These are phyloP conservation scores for Psophocarpus tetragonolobus DNA, from an alignment of 306 rosid genomes.

Conservation along the genomic window DNA sequence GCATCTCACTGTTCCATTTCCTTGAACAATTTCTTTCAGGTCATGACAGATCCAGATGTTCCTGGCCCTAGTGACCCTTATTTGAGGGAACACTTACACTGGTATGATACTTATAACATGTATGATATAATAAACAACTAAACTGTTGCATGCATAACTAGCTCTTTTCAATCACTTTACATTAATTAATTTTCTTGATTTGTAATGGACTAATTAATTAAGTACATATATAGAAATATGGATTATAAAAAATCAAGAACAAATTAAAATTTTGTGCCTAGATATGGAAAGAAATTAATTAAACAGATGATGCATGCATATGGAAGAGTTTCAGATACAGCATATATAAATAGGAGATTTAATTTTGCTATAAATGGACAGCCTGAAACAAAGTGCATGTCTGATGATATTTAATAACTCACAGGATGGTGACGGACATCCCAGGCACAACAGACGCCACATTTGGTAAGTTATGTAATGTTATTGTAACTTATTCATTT, in stretches of 20 bases:
- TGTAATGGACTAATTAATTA: not conserved
- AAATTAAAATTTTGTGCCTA: not conserved
- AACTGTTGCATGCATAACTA: not conserved
- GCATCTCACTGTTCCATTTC: not conserved
- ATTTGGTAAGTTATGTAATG: slow-evolving; percentile 55
- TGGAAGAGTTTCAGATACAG: not conserved
- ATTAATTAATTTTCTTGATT: not conserved
- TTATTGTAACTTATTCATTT: no score
- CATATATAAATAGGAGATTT: not conserved
- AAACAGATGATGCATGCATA: not conserved
- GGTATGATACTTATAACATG: slow-evolving; percentile 43
- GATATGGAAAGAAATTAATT: not conserved
- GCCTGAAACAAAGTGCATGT: not conserved
- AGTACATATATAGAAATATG: not conserved
- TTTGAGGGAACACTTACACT: slow-evolving; percentile 85
- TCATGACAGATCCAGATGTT: slow-evolving; percentile 93
- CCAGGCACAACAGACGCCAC: slow-evolving; percentile 90
- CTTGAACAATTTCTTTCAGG: slow-evolving; percentile 40
- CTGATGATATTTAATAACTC: slow-evolving; percentile 22
- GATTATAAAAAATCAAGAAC: not conserved
- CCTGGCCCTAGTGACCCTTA: slow-evolving; percentile 99
- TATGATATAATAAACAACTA: not conserved
- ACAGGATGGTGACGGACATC: slow-evolving; percentile 88
- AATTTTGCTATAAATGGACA: not conserved
- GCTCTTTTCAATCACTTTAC: not conserved